Base-by-base conservation (phyloP, 2,329 filamentous ascomycete species). In the Venturia effusa region DNA sequence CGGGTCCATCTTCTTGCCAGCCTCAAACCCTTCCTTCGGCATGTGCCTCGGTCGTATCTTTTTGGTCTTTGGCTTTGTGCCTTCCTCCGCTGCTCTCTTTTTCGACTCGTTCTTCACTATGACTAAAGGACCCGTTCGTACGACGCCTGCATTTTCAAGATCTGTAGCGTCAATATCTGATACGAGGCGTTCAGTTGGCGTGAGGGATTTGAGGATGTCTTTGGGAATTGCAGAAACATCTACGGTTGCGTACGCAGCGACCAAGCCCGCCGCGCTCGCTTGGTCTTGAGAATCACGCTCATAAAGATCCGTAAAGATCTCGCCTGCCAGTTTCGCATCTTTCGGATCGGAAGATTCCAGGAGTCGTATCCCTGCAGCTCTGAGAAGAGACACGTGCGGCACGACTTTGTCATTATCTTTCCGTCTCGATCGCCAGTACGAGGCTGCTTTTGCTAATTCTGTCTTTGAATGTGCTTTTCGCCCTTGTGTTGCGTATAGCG, bases 341-440 rank as follows among this genome's bases (percentile, higher is more conserved):
- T 87, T 81, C 0, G 80, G 73, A 59, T 87, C 83, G 7, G 87
- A 83, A 0, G 90, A 96, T 68, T 88, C 85, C 59, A 97, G 84
- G 11, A 97, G 83, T 59, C 91, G 87, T 51, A 88, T 82, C n/a
- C 90, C 93, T 8, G 92, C 91, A 63, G 92, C 90, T 65, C 87
- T 86, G 61, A 96, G 81, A 6, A 97, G 83, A 8, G 66, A 54
- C 3, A 66, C 55, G 5, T 45, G 41, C 19, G 65, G 55, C 10
- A 27, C 32, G 48, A 32, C 41, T 68, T 76, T 30, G 70, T 73
- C 40, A 67, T 72, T 69, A 34, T 71, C 70, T 68, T 83, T 79
- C 68, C 86, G 87, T 57, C 81, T 79, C 62, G 70, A 69, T 61
- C 85, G 83, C 92, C 94, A 97, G 76, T 95, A 87, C 17, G 82